Evolutionary conservation across 2,329 filamentous ascomycete species (phyloP).

Genomic region (Aspergillus sp.): DNA sequence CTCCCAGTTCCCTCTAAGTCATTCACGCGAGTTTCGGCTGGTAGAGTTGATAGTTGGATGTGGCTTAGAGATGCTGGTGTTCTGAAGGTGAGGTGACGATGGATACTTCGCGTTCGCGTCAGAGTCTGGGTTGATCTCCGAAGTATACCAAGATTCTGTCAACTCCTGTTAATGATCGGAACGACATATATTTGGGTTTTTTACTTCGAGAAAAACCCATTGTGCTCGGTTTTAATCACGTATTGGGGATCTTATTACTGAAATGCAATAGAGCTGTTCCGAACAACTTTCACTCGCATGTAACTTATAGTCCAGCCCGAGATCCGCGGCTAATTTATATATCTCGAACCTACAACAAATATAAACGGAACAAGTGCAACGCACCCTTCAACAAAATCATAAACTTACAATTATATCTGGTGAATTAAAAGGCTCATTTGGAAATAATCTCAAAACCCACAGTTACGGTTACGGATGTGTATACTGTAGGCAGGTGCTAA

Average conservation of each 20-base stretch:
- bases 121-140: neutral
- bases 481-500: neutral
- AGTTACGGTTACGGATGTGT: neutral
- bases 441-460: too few relatives aligned
- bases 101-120: constrained; percentile 3
- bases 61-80: neutral
- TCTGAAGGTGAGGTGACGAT: neutral
- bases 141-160: neutral
- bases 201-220: neutral
- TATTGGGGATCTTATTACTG: too few relatives aligned
- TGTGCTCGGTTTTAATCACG: neutral
- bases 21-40: neutral
- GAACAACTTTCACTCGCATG: too few relatives aligned
- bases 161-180: neutral
- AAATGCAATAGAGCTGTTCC: too few relatives aligned
- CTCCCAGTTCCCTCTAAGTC: neutral
- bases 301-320: too few relatives aligned
- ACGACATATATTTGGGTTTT: neutral
- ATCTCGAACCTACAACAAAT: neutral
- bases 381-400: too few relatives aligned
- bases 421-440: too few relatives aligned
- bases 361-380: neutral
- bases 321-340: neutral
- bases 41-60: too few relatives aligned
- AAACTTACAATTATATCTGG: too few relatives aligned